These are phyloP conservation scores for Cajanus cajan DNA, from an alignment of 306 rosid genomes.

Conservation along the genomic window DNA sequence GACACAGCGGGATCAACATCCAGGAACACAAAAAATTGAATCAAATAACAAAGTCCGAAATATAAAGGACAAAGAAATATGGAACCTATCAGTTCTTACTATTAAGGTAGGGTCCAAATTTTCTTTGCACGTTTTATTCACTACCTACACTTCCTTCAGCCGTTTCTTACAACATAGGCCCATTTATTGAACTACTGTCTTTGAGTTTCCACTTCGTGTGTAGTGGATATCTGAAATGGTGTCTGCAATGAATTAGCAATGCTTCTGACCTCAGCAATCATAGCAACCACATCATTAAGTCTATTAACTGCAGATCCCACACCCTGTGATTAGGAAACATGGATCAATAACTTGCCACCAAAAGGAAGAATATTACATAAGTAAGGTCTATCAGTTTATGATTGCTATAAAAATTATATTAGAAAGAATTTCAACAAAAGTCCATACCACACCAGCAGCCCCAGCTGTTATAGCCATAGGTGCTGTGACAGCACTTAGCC, in stretches of 20 bases:
- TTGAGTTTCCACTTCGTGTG: constrained; percentile 39
- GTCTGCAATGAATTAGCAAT: constrained; percentile 65
- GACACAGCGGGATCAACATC: background rate
- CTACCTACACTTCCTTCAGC: constrained; percentile 22
- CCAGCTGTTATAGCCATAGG: constrained; percentile 97
- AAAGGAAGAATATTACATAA: background rate
- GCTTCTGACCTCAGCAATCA: constrained; percentile 88
- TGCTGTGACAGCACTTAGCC: constrained; percentile 79
- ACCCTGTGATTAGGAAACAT: constrained; percentile 52
- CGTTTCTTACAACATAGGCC: background rate
- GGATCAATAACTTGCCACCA: background rate
- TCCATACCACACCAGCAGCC: constrained; percentile 89
- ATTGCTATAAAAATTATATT: background rate
- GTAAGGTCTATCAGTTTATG: background rate
- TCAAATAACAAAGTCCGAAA: background rate
- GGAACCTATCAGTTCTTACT: background rate
- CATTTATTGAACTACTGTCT: constrained; percentile 33
- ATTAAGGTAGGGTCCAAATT: background rate
- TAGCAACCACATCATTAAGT: constrained; percentile 80
- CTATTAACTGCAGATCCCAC: constrained; percentile 88
- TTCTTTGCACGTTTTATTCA: constrained; percentile 22
- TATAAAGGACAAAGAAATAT: constrained; percentile 10
- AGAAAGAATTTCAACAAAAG: background rate
- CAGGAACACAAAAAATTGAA: background rate
- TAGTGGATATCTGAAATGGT: constrained; percentile 23